A percentile compares a stretch with the other conserved stretches of the same genome.
phyloP scores from a whole-genome alignment of 768 basidiomycete genomes.

The Hericium alpestre region DNA sequence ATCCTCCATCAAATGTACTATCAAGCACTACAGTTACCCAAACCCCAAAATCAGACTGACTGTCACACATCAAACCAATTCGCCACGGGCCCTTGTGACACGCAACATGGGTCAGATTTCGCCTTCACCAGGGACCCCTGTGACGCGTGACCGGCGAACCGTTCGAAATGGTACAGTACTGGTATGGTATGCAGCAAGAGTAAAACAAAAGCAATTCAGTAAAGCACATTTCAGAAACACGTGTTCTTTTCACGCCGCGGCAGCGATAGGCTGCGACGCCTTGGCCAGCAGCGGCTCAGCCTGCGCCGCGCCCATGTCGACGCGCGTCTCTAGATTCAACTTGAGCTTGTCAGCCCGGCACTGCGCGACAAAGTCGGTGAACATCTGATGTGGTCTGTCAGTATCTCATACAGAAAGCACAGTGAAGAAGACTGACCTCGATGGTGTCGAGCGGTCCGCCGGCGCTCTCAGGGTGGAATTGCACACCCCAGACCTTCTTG shows the following conservation, averaged over 20 bases:
- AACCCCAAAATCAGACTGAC: too few relatives aligned
- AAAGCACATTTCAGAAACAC: too few relatives aligned
- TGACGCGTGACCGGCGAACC: too few relatives aligned
- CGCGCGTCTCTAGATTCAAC: conserved; percentile 8
- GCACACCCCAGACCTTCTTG: conserved; percentile 92
- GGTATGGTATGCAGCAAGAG: too few relatives aligned
- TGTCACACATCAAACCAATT: too few relatives aligned
- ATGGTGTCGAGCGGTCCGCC: conserved; percentile 99
- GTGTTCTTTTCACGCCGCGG: conserved; percentile 9
- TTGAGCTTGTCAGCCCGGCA: conserved; percentile 52
- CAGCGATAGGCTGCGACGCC: conserved; percentile 16
- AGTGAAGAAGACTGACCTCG: conserved; percentile 45
- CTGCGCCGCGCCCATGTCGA: conserved; percentile 16
- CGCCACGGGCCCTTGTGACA: too few relatives aligned
- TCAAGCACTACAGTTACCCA: too few relatives aligned
- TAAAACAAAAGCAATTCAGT: too few relatives aligned
- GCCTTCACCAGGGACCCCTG: too few relatives aligned
- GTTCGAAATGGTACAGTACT: too few relatives aligned
- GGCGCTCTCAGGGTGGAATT: conserved; percentile 98
- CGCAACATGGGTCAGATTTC: too few relatives aligned
- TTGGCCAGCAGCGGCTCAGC: conserved; percentile 10
- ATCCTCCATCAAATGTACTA: too few relatives aligned
- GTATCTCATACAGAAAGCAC: not conserved
- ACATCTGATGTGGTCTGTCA: conserved; percentile 50
- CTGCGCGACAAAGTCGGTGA: conserved; percentile 80